Base-by-base conservation (phyloP, 1,284 basidiomycete genomes). In the Coniferiporia weirii region DNA sequence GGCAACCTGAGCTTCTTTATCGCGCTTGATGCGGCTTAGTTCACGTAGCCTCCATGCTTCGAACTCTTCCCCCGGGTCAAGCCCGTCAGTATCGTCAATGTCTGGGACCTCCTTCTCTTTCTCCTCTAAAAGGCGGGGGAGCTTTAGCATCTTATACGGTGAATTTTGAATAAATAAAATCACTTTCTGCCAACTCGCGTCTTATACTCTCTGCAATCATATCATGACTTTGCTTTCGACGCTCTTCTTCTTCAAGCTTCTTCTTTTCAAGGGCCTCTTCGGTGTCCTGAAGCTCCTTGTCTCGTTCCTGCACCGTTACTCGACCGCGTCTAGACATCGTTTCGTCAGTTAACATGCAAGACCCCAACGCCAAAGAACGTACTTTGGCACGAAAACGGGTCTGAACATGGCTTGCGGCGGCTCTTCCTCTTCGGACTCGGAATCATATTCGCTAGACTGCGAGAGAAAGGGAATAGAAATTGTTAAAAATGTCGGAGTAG, bases 41-140 rank as follows among this genome's bases (percentile, higher is more conserved):
- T 99, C 97, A 59, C 97, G 85, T 49, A 96, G 73, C 54, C 95
- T 84, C 97, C 97, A 99, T 0, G 90, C 92, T 67, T 96, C 93
- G 66, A 99, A 99, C 73, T 99, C 97, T 52, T 74, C 88, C 22
- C 84, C 82, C 1, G 95, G 92, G 68, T 99, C 95, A 51, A 95
- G 70, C 1, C 91, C 95, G 69, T 99, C 97, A 1, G 93, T 91
- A 71, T 99, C 97, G 74, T 98, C 95, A 0, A 99, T 81, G 61
- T 98, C 95, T 1, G 90, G 89, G 34, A 89, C 76, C 13, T 87
- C 71, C 17, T 89, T 89, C 58, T 91, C 86, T 64, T 91, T 89
- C 72, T 95, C 90, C 80, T 92, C 93, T 96, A 27, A 27, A 27
- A 27, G 5, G 69, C 19, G 44, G 27, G 59, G 59, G 38, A 15